Base-by-base conservation (phyloP, 1,139 yeast genomes). In the Candida pseudocylindracea region DNA sequence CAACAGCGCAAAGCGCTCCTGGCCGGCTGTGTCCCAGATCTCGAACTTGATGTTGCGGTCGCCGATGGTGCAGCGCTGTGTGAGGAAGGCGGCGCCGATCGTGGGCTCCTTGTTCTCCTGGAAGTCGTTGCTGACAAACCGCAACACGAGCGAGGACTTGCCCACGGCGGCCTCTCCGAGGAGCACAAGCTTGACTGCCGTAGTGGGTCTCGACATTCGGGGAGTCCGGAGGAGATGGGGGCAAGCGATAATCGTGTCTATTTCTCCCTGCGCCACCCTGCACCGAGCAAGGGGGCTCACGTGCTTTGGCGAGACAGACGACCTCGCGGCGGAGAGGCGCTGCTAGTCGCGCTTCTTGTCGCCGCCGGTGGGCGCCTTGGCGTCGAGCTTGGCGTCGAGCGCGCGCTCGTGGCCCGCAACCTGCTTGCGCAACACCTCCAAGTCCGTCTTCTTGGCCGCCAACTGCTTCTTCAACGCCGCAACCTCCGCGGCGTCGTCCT, bases 11-110 rank as follows among this genome's bases (percentile, higher is more conserved):
- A 88, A 88, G 39, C 98, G 60, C 52, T 88, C 98, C 55, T 88
- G 98, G 12, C 98, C 98, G 0, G 98, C 98, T 10, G 98, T 88
- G 50, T 88, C 98, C 96, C 96, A 88, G 41, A 88, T 88, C 52
- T 88, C 98, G 53, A 83, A 88, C 51, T 88, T 88, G 48, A 88
- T 83, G 11, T 92, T 79, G 42, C 79, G 70, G 40, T 79, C 83
- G 29, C 91, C 91, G 44, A 88, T 74, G 28, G 85, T 74, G 48
- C 95, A 91, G 49, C 91, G 74, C 51, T 88, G 96, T 27, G 98
- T 88, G 37, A 88, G 58, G 48, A 88, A 88, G 1, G 96, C 98
- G 5, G 98, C 98, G 10, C 98, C 98, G 44, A 88, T 85, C 2
- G 98, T 88, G 29, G 98, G 98, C 47, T 85, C 76, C 52, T 85